Evolutionary conservation across 1,284 basidiomycete genomes (phyloP).

Genomic region (Paramarasmius palmivorus): DNA sequence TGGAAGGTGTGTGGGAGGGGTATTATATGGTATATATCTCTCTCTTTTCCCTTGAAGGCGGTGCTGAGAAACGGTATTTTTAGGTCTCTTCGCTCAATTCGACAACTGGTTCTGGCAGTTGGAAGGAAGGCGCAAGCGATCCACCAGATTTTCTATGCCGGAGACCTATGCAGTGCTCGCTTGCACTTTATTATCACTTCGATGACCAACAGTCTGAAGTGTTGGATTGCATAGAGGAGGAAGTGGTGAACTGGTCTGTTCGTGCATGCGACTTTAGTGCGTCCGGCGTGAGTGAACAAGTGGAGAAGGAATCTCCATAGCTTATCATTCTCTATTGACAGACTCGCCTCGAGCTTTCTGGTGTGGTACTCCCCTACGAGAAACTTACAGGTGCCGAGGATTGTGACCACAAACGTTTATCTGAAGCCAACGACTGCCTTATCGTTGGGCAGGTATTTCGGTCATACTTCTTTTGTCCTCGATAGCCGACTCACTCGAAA

Average conservation of each 20-base stretch:
- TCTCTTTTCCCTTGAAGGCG: too few relatives aligned
- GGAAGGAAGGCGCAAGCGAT: neutral
- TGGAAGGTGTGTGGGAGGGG: constrained; percentile 60
- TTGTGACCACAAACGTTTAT: too few relatives aligned
- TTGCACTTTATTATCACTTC: constrained; percentile 38
- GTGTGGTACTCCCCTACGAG: too few relatives aligned
- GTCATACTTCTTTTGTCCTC: neutral
- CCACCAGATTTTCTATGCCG: constrained; percentile 33
- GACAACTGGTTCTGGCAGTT: neutral
- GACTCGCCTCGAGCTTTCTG: too few relatives aligned
- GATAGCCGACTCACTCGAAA: neutral
- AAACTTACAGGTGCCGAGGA: too few relatives aligned
- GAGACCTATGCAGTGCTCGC: constrained; percentile 43
- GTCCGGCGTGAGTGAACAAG: too few relatives aligned
- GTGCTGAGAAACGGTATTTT: neutral
- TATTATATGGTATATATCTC: constrained; percentile 43
- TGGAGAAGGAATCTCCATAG: too few relatives aligned
- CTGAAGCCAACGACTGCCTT: neutral
- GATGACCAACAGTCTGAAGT: constrained; percentile 24
- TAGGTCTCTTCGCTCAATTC: constrained; percentile 6
- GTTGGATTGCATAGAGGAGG: constrained; percentile 9
- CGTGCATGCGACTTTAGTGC: neutral
- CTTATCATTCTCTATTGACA: too few relatives aligned
- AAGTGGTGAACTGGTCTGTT: constrained; percentile 35
- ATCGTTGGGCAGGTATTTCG: neutral